A percentile compares a stretch with the other conserved stretches of the same genome.
These are phyloP conservation scores for Lasiodiplodia sp. DNA, from an alignment of 2,329 filamentous ascomycete species.

Conservation along the genomic window DNA sequence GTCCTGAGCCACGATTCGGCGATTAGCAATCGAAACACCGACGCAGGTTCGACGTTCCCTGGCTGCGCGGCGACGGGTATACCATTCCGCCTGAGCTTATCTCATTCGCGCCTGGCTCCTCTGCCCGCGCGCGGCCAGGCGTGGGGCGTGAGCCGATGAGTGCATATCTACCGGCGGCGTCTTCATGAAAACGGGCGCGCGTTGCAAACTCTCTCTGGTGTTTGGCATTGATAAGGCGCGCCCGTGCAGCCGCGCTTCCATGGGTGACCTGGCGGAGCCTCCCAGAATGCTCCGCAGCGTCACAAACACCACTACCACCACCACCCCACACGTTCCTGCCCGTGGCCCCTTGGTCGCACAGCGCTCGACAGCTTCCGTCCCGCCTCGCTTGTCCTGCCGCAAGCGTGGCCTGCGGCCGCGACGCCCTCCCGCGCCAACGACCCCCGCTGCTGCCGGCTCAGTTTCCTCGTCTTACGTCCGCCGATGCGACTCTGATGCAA, in stretches of 20 bases:
- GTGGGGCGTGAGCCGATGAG: conserved; percentile 15
- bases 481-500: conserved; percentile 2
- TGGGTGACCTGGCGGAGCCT: conserved; percentile 18
- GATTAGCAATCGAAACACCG: conserved; percentile 27
- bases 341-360: conserved; percentile 12
- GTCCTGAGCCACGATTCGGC: neutral
- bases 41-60: conserved; percentile 18
- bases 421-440: neutral
- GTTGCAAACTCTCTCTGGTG: conserved; percentile 16
- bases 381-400: conserved; percentile 10
- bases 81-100: conserved; percentile 26
- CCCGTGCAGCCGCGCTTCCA: conserved; percentile 9
- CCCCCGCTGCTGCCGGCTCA: conserved; percentile 3
- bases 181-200: conserved; percentile 12
- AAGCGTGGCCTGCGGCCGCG: neutral
- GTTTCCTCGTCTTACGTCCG: conserved; percentile 15
- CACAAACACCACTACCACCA: neutral
- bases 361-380: neutral
- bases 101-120: conserved; percentile 1
- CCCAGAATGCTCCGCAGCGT: neutral
- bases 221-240: conserved; percentile 16
- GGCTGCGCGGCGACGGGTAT: conserved; percentile 20
- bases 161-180: neutral
- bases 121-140: conserved; percentile 14
- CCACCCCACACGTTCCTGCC: conserved; percentile 3